Base-by-base conservation (phyloP, 2,329 filamentous ascomycete species). In the Alternaria tenuissima region DNA sequence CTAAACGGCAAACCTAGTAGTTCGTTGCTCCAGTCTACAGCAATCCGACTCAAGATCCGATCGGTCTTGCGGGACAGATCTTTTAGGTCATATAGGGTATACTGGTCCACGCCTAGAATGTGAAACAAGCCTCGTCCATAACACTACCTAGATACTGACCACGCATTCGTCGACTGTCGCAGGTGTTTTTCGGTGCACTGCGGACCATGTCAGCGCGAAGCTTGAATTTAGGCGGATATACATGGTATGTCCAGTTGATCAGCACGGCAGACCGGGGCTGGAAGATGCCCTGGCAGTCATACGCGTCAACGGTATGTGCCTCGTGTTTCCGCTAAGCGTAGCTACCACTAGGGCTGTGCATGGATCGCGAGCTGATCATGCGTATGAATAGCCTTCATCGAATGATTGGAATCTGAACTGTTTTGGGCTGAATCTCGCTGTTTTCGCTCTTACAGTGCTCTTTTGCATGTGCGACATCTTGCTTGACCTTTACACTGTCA, bases 301-400 rank as follows among this genome's bases (percentile, higher is more conserved):
- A 57, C 51, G 32, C 52, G 42, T 64, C 62, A 24, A 72, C 70
- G 64, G 70, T 54, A 52, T 32, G 55, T 59, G 54, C 64, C 62
- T 52, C 65, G 62, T 60, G 59, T 55, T 57, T 59, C 52, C 59
- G 55, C 55, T 58, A 70, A 47, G 41, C 52, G 41, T 55, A n/a
- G 16, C 61, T 59, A 62, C 62, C 57, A 61, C 34, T 43, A 58
- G 56, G 44, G 59, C 65, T 51, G 59, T 63, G 67, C 70, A 73
- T 66, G 70, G 71, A 61, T 66, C 64, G 62, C 57, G 48, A 59
- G n/a, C 70, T 70, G 61, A 59, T 57, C 51, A 57, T 58, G 49
- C 52, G 51, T 47, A 24, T 18, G 26, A 55, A 38, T 56, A 46
- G 34, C 55, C 46, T 60, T 52, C 36, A 55, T 65, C 48, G 43